These are phyloP conservation scores for Leucosporidium yakuticum DNA, from an alignment of 768 basidiomycete genomes.

Conservation along the genomic window DNA sequence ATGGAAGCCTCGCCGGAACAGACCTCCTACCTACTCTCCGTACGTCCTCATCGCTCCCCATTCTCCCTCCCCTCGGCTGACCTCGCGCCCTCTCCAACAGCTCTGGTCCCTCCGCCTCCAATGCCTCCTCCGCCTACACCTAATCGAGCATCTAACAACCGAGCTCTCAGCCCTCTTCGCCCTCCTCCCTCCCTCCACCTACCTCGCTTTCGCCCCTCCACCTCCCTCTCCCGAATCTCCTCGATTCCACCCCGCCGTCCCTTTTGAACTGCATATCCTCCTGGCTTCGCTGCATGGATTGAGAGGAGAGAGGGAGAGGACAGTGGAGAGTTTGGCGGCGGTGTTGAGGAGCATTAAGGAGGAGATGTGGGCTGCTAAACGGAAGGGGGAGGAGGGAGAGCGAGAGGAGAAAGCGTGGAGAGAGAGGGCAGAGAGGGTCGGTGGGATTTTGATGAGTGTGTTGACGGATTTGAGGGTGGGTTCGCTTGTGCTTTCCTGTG, in stretches of 20 bases:
- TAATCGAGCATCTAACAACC: background rate
- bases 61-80: no score
- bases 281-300: background rate
- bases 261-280: conserved; percentile 16
- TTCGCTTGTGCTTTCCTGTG: background rate
- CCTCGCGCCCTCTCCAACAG: no score
- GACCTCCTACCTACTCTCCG: conserved; percentile 5
- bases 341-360: conserved; percentile 3
- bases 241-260: conserved; percentile 12
- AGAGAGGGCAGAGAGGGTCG: background rate
- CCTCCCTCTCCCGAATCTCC: background rate
- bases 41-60: background rate
- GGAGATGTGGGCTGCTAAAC: conserved; percentile 5
- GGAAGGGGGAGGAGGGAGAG: background rate
- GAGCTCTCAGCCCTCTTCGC: conserved; percentile 2
- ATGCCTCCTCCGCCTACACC: conserved; percentile 17
- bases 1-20: background rate
- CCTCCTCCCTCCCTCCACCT: conserved; percentile 7
- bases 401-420: background rate
- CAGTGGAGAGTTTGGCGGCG: background rate
- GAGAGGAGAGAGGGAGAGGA: background rate
- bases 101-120: conserved; percentile 24
- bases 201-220: background rate
- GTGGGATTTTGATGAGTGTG: background rate
- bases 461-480: conserved; percentile 7